Evolutionary conservation across 2,329 filamentous ascomycete genomes (phyloP).

Genomic region (Ascocoryne sarcoides): DNA sequence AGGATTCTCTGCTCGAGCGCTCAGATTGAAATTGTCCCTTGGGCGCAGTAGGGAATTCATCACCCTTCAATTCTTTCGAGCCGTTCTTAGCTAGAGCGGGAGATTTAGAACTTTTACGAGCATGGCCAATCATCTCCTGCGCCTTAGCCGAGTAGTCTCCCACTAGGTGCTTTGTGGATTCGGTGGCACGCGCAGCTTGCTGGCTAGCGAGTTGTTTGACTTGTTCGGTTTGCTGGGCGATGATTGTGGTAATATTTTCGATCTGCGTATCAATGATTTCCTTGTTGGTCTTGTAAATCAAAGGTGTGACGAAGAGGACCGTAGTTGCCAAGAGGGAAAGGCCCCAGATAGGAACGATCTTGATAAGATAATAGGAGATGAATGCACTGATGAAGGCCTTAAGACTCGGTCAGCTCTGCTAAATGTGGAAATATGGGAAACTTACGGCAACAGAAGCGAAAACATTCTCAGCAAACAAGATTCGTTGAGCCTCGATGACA

Average conservation of each 20-base stretch:
- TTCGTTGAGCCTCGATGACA: constrained; percentile 59
- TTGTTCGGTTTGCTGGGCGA: constrained; percentile 55
- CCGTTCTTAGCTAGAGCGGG: constrained; percentile 19
- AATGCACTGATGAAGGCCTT: constrained; percentile 54
- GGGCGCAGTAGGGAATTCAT: constrained; percentile 26
- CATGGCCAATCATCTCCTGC: constrained; percentile 50
- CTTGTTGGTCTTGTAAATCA: constrained; percentile 59
- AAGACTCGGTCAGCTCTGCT: constrained; percentile 12
- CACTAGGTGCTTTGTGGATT: constrained; percentile 58
- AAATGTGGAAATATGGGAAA: constrained; percentile 10
- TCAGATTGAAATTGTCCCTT: constrained; percentile 26
- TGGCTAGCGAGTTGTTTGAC: constrained; percentile 52
- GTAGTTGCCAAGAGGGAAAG: constrained; percentile 52
- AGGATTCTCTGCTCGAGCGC: constrained; percentile 22
- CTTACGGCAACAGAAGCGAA: constrained; percentile 50
- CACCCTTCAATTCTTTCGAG: constrained; percentile 23
- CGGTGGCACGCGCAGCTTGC: constrained; percentile 54
- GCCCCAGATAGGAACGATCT: constrained; percentile 63
- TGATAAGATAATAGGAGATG: constrained; percentile 59
- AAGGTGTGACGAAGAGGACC: constrained; percentile 50
- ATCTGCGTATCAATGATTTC: constrained; percentile 60
- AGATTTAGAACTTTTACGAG: constrained; percentile 24
- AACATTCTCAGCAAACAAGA: constrained; percentile 61
- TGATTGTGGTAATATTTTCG: constrained; percentile 45
- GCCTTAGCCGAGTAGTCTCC: constrained; percentile 62